A percentile compares a stretch with the other conserved stretches of the same genome.
phyloP scores from a whole-genome alignment of 2,329 filamentous ascomycete genomes.

The Dothiorella sarmentorum region DNA sequence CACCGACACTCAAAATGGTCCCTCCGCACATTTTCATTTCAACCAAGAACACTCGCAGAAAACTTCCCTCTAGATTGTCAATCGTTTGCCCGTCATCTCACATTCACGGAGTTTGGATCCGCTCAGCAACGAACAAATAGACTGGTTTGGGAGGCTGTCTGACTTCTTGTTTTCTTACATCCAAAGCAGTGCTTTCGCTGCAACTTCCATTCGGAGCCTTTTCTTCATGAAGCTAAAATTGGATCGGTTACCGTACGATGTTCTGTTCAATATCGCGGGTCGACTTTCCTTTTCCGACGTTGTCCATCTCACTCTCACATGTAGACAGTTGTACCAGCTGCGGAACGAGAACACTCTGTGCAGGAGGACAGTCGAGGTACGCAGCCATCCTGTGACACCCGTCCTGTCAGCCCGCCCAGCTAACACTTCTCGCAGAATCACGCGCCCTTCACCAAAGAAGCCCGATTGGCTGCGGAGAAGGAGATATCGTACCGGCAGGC shows the following conservation, averaged over 20 bases:
- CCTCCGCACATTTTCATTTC: background rate
- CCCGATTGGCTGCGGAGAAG: conserved; percentile 33
- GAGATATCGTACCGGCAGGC: conserved; percentile 50
- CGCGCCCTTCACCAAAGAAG: conserved; percentile 45
- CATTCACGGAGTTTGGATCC: background rate
- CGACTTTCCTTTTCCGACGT: background rate
- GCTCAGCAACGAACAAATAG: background rate
- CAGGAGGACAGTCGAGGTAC: conserved; percentile 57
- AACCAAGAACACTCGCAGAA: conserved; percentile 9
- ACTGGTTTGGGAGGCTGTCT: background rate
- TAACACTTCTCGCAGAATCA: conserved; percentile 34
- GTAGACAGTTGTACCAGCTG: conserved; percentile 50
- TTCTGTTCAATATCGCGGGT: conserved; percentile 57
- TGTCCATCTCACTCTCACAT: conserved; percentile 54
- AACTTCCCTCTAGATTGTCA: background rate
- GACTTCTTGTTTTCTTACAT: background rate
- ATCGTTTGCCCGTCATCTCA: background rate
- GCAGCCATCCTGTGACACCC: conserved; percentile 16
- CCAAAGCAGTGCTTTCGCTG: background rate
- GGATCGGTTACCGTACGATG: conserved; percentile 58
- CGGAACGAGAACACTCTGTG: conserved; percentile 56
- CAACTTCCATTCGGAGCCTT: background rate
- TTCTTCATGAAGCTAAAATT: conserved; percentile 32
- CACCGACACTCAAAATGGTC: background rate
- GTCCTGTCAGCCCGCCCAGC: conserved; percentile 14